phyloP scores from a whole-genome alignment of 2,329 filamentous ascomycete genomes.

The Penicillium sp. region DNA sequence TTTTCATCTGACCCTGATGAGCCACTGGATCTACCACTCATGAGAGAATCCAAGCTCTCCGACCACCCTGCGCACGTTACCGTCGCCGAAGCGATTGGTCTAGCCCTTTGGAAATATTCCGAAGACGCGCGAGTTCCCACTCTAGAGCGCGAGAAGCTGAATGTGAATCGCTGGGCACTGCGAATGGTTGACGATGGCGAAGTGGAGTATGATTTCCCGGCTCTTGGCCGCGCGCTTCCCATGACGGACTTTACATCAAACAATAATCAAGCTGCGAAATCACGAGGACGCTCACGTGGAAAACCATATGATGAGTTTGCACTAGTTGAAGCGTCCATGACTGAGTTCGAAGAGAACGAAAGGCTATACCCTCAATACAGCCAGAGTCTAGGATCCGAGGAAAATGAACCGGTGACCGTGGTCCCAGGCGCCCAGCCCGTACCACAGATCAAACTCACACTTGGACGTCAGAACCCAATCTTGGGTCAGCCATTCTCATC shows the following conservation, averaged over 20 bases:
- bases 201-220: slow-evolving; percentile 66
- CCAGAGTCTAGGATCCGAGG: slow-evolving; percentile 29
- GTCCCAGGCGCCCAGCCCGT: slow-evolving; percentile 22
- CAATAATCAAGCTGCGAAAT: slow-evolving; percentile 59
- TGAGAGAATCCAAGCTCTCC: slow-evolving; percentile 56
- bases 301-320: slow-evolving; percentile 69
- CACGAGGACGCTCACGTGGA: slow-evolving; percentile 58
- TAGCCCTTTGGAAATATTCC: slow-evolving; percentile 61
- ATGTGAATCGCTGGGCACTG: slow-evolving; percentile 64
- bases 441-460: slow-evolving; percentile 22
- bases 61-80: slow-evolving; percentile 50
- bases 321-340: slow-evolving; percentile 59
- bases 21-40: slow-evolving; percentile 59
- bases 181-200: slow-evolving; percentile 70
- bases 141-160: slow-evolving; percentile 53
- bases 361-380: slow-evolving; percentile 55
- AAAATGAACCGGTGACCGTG: slow-evolving; percentile 27
- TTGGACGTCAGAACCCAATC: slow-evolving; percentile 41
- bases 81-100: slow-evolving; percentile 63
- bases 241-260: slow-evolving; percentile 67
- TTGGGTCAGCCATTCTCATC: slow-evolving; percentile 48
- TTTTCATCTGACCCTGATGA: slow-evolving; percentile 58
- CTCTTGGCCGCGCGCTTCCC: slow-evolving; percentile 57
- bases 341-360: slow-evolving; percentile 60
- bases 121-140: slow-evolving; percentile 58